Conservation (phyloP, 257 asterid genomes). For the Solanum appendiculatum region DNA sequence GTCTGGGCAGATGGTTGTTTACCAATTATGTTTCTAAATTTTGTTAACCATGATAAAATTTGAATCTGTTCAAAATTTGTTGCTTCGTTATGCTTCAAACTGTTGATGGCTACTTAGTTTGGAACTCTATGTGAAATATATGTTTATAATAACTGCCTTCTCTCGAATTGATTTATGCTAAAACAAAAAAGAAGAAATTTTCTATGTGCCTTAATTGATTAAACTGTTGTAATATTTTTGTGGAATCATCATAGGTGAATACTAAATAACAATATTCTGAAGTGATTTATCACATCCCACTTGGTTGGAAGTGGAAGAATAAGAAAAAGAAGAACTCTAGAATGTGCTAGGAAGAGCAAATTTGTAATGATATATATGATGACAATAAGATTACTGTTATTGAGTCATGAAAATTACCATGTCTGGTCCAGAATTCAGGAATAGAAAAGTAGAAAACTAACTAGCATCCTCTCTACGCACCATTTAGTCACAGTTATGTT, state of each 20-base stretch:
- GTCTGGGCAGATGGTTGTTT: neutral
- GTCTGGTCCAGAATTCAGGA: no score
- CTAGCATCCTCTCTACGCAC: neutral
- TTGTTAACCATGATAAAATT: constrained; percentile 18
- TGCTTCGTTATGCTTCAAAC: constrained; percentile 26
- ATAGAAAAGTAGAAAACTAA: neutral
- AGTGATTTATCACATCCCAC: neutral
- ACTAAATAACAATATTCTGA: neutral
- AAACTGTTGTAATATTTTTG: neutral
- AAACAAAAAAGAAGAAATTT: no score
- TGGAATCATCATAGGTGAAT: neutral
- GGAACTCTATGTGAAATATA: constrained; percentile 16
- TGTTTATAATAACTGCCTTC: constrained; percentile 14
- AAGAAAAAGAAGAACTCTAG: neutral
- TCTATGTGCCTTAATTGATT: neutral
- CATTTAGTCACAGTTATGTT: neutral
- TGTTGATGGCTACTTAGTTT: constrained; percentile 31
- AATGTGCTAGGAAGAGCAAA: neutral
- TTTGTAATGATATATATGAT: neutral
- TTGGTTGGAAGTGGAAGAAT: neutral
- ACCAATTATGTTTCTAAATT: constrained; percentile 6
- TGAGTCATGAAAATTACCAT: neutral
- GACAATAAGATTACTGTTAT: neutral
- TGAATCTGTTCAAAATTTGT: constrained; percentile 25
- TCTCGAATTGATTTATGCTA: neutral